Conservation (phyloP, 345 rosid species). For the Rhizophora apiculata region DNA sequence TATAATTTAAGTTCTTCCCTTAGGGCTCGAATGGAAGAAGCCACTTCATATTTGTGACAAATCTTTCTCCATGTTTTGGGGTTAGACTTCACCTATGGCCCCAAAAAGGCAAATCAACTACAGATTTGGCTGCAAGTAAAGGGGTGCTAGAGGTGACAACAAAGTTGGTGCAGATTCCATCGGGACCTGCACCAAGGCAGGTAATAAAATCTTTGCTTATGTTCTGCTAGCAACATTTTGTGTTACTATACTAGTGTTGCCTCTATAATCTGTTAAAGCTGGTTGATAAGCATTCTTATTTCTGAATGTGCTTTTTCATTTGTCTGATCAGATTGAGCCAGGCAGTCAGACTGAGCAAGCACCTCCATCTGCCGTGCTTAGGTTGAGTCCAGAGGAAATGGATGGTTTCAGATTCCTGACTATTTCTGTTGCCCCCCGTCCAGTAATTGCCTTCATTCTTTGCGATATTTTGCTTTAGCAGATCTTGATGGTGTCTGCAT, state of each 20-base stretch:
- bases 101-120: conserved; percentile 55
- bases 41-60: conserved; percentile 90
- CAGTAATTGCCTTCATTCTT: conserved; percentile 45
- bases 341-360: conserved; percentile 99
- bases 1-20: conserved; percentile 22
- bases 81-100: conserved; percentile 96
- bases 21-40: conserved; percentile 81
- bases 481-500: conserved; percentile 15
- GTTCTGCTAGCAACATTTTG: background rate
- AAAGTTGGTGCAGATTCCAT: conserved; percentile 92
- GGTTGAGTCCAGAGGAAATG: conserved; percentile 76
- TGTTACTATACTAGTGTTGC: background rate
- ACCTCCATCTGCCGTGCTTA: conserved; percentile 86
- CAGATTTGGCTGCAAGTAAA: conserved; percentile 51
- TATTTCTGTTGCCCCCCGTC: conserved; percentile 93
- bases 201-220: conserved; percentile 32
- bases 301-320: conserved; percentile 21
- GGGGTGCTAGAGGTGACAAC: conserved; percentile 79
- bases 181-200: conserved; percentile 94
- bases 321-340: conserved; percentile 66
- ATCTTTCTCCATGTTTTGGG: conserved; percentile 92
- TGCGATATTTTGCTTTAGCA: conserved; percentile 11
- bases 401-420: conserved; percentile 82
- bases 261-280: background rate
- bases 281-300: background rate